Evolutionary conservation across 2,329 filamentous ascomycete genomes (phyloP), one percentile per base, ranked within the genome.

Genomic region (Coniochaeta ligniaria): DNA sequence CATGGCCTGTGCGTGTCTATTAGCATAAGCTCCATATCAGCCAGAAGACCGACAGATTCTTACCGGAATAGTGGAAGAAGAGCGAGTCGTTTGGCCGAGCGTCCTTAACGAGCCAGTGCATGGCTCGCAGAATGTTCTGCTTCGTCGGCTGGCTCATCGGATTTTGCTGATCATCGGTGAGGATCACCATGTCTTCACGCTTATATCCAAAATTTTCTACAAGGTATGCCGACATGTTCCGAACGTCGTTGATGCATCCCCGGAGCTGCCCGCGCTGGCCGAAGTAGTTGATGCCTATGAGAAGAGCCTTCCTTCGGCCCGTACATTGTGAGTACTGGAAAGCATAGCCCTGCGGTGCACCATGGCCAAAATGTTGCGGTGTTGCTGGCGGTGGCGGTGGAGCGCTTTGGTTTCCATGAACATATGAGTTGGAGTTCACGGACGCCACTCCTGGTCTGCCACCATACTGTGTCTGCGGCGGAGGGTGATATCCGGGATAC

Each of bases 91-190:
- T 96, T 0, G 92, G 90, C 61, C 84, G 84, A 5, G 94, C 93
- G 71, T 96, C 93, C 76, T 96, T 96, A 61, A 97, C 92, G 22
- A 98, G 79, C 94, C 94, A 98, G 73, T 97, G 93, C 94, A 98
- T 98, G 33, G 94, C 94, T 59, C 94, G 85, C 41, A 98, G 75
- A 60, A 98, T 96, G 71, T 98, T 98, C 66, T 91, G 90, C 75
- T 97, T 97, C 6, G 92, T 96, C 9, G 94, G 94, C 76, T 96
- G 92, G 75, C 92, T 96, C 90, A 97, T 96, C 28, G 92, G 91
- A 68, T 96, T 96, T 73, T 96, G 92, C 77, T 97, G 93, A 72
- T 98, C 94, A 71, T 98, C 94, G 43, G 94, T 97, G 72, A 98
- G 82, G 63, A 95, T 88, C 22, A 98, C 94, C 94, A 98, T 98